Evolutionary conservation across 805 yeast genomes (phyloP), one percentile per base, ranked within the genome.

Genomic region (Wickerhamomyces chaumierensis): DNA sequence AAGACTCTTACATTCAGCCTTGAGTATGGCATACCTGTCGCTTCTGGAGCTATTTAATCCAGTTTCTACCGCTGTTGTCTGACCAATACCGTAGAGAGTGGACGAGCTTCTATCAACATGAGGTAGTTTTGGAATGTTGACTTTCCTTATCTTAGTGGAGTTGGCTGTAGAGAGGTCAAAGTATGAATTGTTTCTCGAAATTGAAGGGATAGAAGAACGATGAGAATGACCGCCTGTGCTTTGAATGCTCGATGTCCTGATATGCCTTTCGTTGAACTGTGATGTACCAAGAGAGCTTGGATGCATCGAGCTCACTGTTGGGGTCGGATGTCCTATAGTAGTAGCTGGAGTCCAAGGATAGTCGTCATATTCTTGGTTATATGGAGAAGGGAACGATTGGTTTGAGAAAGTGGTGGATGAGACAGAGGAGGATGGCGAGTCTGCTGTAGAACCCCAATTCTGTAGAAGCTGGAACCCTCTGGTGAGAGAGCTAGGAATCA

Each of bases 361-460:
- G 34, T 64, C 68, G 5, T 63, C 67, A 42, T 60, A n/a, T n/a
- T n/a, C n/a, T n/a, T n/a, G n/a, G n/a, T n/a, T 28, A 13, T 28
- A 14, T n/a, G 16, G 16, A 28, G 31, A 15, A 9, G 38, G 42
- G 15, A 45, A 39, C 7, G 46, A 38, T 15, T 46, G 42, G 11
- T 21, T 21, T 7, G 25, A 21, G 11, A 21, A 21, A 7, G 25
- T 21, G 25, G 6, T 6, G n/a, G 44, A 31, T 34, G 57, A 54
- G 21, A 48, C 51, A 14, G 61, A 43, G 2, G 61, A 52, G 34
- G 58, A 53, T 3, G 44, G 44, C 1, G 64, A 59, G 38, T 55
- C 48, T 46, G 41, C 15, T 18, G 54, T 42, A 20, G 42, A 45
- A 20, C 48, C 52, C 52, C 57, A 48, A 23, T 41, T 49, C 11